These are phyloP conservation scores for Trypanosoma congolense DNA, from an alignment of 208 protist species.

Conservation along the genomic window DNA sequence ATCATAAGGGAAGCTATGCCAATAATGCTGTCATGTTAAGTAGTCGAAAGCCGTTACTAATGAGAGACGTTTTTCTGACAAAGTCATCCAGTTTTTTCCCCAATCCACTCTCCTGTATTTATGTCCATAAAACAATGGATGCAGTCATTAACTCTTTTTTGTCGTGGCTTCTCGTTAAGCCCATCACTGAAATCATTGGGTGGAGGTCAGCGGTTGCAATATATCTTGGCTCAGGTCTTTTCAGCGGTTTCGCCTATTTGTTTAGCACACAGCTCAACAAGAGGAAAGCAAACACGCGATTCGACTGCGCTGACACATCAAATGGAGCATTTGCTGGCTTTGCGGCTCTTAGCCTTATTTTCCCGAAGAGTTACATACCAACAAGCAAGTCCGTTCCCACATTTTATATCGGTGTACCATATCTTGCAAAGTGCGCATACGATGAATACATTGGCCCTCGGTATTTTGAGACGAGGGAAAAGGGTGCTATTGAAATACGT, in stretches of 20 bases:
- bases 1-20: constrained; percentile 80
- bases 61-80: constrained; percentile 85
- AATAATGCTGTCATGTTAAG: constrained; percentile 74
- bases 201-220: constrained; percentile 47
- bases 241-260: constrained; percentile 80
- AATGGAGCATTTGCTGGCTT: constrained; percentile 77
- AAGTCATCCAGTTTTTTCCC: constrained; percentile 42
- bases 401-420: constrained; percentile 47
- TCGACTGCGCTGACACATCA: constrained; percentile 60
- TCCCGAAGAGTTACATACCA: constrained; percentile 63
- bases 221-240: constrained; percentile 65
- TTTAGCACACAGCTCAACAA: constrained; percentile 53
- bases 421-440: constrained; percentile 66
- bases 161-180: constrained; percentile 55
- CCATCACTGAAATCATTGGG: constrained; percentile 50
- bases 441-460: constrained; percentile 75
- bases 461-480: constrained; percentile 43
- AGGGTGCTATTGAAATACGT: constrained; percentile 53
- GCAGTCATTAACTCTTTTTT: constrained; percentile 51
- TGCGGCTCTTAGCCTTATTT: constrained; percentile 57
- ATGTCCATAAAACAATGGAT: constrained; percentile 52
- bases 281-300: constrained; percentile 42
- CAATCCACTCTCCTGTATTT: constrained; percentile 80
- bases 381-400: constrained; percentile 42
- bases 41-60: constrained; percentile 75